These are phyloP conservation scores for Nakazawaea ernobii DNA, from an alignment of 805 yeast genomes.

Conservation along the genomic window DNA sequence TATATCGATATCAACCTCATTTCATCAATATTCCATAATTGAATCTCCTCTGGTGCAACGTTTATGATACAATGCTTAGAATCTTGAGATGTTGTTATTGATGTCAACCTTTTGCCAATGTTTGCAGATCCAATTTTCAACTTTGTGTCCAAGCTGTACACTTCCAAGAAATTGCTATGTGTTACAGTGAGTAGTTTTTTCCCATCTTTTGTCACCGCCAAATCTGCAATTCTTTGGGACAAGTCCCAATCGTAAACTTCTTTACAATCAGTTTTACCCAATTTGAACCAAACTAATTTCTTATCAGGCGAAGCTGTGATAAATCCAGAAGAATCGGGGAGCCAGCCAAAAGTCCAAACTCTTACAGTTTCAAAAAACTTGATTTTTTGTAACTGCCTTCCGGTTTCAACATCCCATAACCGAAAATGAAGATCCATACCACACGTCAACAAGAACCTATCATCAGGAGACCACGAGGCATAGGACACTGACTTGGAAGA, in stretches of 20 bases:
- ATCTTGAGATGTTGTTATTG: slow-evolving; percentile 55
- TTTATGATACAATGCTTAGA: slow-evolving; percentile 54
- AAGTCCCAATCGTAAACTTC: slow-evolving; percentile 25
- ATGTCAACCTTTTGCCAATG: slow-evolving; percentile 56
- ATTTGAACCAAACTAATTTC: slow-evolving; percentile 44
- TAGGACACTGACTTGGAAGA: slow-evolving; percentile 54
- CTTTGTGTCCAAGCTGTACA: slow-evolving; percentile 45
- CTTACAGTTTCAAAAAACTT: slow-evolving; percentile 20
- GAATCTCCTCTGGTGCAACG: slow-evolving; percentile 69
- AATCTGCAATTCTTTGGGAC: slow-evolving; percentile 54
- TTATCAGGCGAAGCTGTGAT: slow-evolving; percentile 77
- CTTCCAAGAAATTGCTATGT: slow-evolving; percentile 53
- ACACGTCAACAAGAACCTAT: slow-evolving; percentile 59
- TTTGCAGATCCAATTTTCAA: slow-evolving; percentile 38
- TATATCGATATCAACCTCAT: slow-evolving; percentile 56
- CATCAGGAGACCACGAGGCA: slow-evolving; percentile 73
- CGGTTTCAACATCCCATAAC: slow-evolving; percentile 57
- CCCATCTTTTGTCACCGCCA: slow-evolving; percentile 63
- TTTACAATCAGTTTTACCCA: slow-evolving; percentile 24
- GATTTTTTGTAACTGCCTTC: slow-evolving; percentile 18
- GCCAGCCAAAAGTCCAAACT: slow-evolving; percentile 63
- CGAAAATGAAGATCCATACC: slow-evolving; percentile 66
- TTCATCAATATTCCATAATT: slow-evolving; percentile 69
- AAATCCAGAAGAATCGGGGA: slow-evolving; percentile 50
- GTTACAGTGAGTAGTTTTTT: slow-evolving; percentile 57